Conservation (phyloP, 306 rosid species). For the Ormosia semicastrata region DNA sequence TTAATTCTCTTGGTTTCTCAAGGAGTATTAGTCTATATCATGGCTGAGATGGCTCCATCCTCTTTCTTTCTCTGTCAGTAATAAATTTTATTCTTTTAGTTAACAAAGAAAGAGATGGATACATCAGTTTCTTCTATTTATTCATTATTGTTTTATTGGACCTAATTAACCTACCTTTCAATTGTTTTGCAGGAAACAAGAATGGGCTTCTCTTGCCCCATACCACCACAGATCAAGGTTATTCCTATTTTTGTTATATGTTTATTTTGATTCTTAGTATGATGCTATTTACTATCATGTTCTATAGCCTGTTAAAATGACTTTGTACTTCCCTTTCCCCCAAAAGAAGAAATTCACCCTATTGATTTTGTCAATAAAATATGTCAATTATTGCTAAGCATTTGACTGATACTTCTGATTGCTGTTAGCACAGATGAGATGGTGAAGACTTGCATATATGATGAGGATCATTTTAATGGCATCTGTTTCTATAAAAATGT, state of each 20-base stretch:
- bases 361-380: not conserved
- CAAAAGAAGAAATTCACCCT: not conserved
- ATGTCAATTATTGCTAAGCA: not conserved
- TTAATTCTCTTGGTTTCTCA: not conserved
- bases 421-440: not conserved
- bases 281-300: conserved; percentile 5
- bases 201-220: conserved; percentile 97
- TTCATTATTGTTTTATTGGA: not conserved
- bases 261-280: not conserved
- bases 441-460: not conserved
- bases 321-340: not conserved
- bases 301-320: not conserved
- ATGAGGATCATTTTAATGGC: not conserved
- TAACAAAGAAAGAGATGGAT: not conserved
- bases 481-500: not conserved
- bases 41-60: not conserved
- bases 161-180: not conserved
- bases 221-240: conserved; percentile 92
- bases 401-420: not conserved
- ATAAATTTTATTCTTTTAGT: not conserved
- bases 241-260: not conserved
- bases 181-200: conserved; percentile 66
- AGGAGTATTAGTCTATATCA: not conserved
- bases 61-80: not conserved
- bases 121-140: not conserved